Base-by-base conservation (phyloP, 2,329 filamentous ascomycete species). In the Diaporthe ampelina region DNA sequence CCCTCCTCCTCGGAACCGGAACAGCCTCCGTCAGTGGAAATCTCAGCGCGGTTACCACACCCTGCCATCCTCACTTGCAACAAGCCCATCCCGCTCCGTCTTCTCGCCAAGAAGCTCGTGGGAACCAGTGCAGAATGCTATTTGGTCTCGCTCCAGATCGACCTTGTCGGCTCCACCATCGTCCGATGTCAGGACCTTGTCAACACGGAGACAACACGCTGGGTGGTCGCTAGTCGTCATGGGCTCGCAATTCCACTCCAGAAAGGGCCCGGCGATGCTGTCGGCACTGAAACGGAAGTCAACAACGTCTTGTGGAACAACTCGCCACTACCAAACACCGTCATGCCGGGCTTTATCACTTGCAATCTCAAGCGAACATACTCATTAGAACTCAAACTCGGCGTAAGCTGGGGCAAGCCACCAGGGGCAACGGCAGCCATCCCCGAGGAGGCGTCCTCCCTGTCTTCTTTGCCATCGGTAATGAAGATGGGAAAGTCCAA, bases 11-110 rank as follows among this genome's bases (percentile, higher is more conserved):
- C 71, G 24, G 21, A 67, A 17, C 29, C 45, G 37, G 76, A 78
- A 80, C 45, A 89, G 3, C 88, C 91, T 2, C 91, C 97, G 17
- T 93, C 92, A 5, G 88, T 98, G 57, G 95, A 98, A 78, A 85
- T 93, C 70, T 90, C 90, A 79, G 94, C 94, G 5, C 91, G 96
- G 45, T 85, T 99, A 43, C 97, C 97, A 0, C 94, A 95, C 80
- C 97, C 97, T 5, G 89, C 94, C 4, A 94, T 98, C 58, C 85
- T 98, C 67, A 98, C 95, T 0, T 97, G 95, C 85, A 97, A 97
- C 81, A 90, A 95, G 77, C 92, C 95, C 7, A 79, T 98, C 10
- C 96, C 96, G 0, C 86, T 98, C 4, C 90, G 95, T 1, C 85
- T 99, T 11, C 86, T 98, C 19, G 88, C 95, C 52, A 95, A 93